Evolutionary conservation across 1,139 yeast genomes (phyloP), one percentile per base, ranked within the genome.

Genomic region (Yamadazyma friedrichii): DNA sequence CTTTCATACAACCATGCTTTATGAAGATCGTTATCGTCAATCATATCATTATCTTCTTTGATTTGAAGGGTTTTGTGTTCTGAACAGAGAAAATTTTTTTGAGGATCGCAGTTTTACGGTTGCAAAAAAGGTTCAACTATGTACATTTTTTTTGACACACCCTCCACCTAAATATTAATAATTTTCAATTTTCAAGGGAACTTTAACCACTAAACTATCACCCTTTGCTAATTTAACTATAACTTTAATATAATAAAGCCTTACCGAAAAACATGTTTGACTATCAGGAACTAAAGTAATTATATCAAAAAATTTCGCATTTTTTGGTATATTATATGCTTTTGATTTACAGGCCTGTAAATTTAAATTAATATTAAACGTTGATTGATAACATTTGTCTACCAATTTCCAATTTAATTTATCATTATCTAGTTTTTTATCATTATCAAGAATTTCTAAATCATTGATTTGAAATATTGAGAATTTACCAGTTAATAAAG

Each of bases 261-360:
- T 64, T 8, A 80, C 69, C 42, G 78, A 64, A 37, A 74, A 56
- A 54, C 86, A 81, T 35, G 70, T 70, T 53, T 81, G 85, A 55
- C 78, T 77, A 45, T 69, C 73, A 1, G 86, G 86, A 2, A 78
- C 70, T 45, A 81, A 58, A 0, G 83, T 74, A 40, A 62, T 53
- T 41, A 46, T 50, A 43, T 54, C 70, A 45, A 56, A 63, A 31
- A 65, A 65, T 26, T 55, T 55, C 26, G 33, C 28, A n/a, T 36
- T 11, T 29, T 49, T 47, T 9, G 46, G 49, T 16, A 48, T 49
- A 22, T 56, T 61, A 6, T 53, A 42, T 5, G 59, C 59, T 46
- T 65, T 66, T 22, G 64, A 47, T 35, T 51, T 54, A 40, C 64
- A 58, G 15, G 54, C 55, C 36, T 52, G 50, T 25, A 65, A 49